Conservation (phyloP, 2,329 filamentous ascomycete genomes). For the Diaporthe citrichinensis region DNA sequence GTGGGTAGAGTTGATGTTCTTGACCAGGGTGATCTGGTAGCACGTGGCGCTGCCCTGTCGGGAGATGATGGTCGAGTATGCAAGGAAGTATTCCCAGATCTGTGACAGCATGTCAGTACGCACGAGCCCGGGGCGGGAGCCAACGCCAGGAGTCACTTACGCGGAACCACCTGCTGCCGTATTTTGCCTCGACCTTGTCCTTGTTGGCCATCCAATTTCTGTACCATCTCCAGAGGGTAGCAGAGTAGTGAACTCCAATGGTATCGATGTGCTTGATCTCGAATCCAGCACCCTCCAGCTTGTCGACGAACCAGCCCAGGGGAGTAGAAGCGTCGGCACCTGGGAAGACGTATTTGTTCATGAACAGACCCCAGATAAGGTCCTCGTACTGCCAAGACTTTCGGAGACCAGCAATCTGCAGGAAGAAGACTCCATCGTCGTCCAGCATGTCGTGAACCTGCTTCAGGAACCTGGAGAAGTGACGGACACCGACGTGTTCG, state of each 20-base stretch:
- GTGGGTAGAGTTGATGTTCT: constrained; percentile 91
- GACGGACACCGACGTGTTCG: constrained; percentile 96
- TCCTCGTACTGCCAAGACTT: constrained; percentile 99
- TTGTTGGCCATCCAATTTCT: constrained; percentile 96
- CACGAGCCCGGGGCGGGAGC: too few relatives aligned
- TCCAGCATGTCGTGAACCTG: constrained; percentile 97
- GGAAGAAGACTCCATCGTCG: constrained; percentile 95
- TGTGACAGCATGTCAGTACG: constrained; percentile 51
- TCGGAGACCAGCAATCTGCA: constrained; percentile 94
- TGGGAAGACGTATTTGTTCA: constrained; percentile 99
- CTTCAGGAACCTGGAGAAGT: constrained; percentile 83
- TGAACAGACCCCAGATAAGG: constrained; percentile 97
- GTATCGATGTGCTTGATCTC: constrained; percentile 95
- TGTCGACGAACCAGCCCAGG: constrained; percentile 87
- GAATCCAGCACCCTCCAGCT: constrained; percentile 87
- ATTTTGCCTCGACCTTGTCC: constrained; percentile 94
- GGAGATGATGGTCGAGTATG: constrained; percentile 86
- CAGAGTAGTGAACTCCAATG: constrained; percentile 96
- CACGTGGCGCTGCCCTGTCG: constrained; percentile 88
- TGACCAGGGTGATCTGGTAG: constrained; percentile 88
- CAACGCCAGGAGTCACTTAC: constrained; percentile 66
- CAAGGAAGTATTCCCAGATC: constrained; percentile 95
- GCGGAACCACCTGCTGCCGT: constrained; percentile 95
- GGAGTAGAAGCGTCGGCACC: constrained; percentile 96
- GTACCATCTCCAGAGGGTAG: constrained; percentile 98